Conservation (phyloP, 768 basidiomycete species). For the Leccinellum albellum region DNA sequence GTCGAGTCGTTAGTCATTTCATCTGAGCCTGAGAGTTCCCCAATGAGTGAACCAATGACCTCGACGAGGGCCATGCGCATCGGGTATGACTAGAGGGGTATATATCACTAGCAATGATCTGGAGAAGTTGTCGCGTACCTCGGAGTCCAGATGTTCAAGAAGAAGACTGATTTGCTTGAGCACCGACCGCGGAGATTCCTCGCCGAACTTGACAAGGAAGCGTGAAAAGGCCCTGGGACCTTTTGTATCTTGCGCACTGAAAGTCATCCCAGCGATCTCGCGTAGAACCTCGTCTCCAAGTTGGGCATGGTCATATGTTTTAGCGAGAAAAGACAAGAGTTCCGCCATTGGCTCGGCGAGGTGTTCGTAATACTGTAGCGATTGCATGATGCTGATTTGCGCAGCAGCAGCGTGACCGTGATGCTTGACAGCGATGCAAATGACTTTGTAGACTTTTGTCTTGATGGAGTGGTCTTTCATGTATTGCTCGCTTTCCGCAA, state of each 20-base stretch:
- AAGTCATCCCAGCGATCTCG: constrained; percentile 77
- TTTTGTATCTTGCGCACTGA: constrained; percentile 81
- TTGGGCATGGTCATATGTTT: constrained; percentile 85
- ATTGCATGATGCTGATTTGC: constrained; percentile 88
- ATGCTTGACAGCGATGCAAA: constrained; percentile 89
- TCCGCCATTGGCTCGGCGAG: constrained; percentile 94
- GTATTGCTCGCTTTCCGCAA: constrained; percentile 81
- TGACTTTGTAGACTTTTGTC: constrained; percentile 77
- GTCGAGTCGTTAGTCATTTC: constrained; percentile 46
- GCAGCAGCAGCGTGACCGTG: constrained; percentile 81
- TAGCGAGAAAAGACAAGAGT: constrained; percentile 70
- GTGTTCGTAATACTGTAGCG: constrained; percentile 91
- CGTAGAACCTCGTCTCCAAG: constrained; percentile 89
- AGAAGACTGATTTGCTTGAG: constrained; percentile 88
- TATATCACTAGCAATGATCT: neutral
- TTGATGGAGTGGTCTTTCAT: constrained; percentile 79
- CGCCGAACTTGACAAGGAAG: constrained; percentile 79
- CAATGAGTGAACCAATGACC: constrained; percentile 80
- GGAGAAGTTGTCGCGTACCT: constrained; percentile 46
- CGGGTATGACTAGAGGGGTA: constrained; percentile 69
- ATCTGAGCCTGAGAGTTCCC: constrained; percentile 62
- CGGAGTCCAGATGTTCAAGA: constrained; percentile 84
- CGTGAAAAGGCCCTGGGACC: constrained; percentile 80
- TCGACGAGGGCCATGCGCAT: constrained; percentile 96
- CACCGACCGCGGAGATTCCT: constrained; percentile 73